Base-by-base conservation (phyloP, 306 rosid genomes). In the Abrus precatorius region DNA sequence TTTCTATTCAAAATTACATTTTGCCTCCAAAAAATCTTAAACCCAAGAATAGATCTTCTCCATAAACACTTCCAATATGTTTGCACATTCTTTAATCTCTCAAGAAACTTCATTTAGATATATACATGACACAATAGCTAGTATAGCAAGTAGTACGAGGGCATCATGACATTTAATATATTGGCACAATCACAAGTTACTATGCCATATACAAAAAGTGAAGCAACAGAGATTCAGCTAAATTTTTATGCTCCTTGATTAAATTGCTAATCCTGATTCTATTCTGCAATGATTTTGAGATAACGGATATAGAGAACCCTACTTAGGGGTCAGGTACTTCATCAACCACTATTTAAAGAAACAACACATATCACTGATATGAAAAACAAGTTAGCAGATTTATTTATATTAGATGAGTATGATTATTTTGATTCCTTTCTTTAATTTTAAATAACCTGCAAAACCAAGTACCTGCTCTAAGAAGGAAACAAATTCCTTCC, bases 401-500 rank as follows among this genome's bases (percentile, higher is more conserved):
- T 20, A 20, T 20, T 20, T 20, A 20, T 20, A 20, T 20, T 20
- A 20, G 20, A 20, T 0, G 20, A 20, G 20, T 20, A 20, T 20
- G 20, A 20, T 20, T 20, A 20, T 20, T 20, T 20, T 20, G 20
- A 20, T 63, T 67, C 56, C 34, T 53, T 69, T 61, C 50, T 67
- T 38, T 27, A 29, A 30, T 45, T 20, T 20, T 20, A 20, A 54
- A 63, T 32, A 61, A 80, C 52, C 30, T 32, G 32, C 29, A 61
- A 85, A 74, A 45, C 56, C 4, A 44, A 69, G 50, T 87, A 95
- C 99, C 99, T 95, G 98, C 83, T 91, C 85, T 64, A 95, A 75
- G 82, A 95, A 95, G 76, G 89, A 80, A 68, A 95, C 96, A 75
- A 95, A 95, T 78, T 95, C 94, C 84, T 84, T 93, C 75, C 99